Evolutionary conservation across 2,329 filamentous ascomycete genomes (phyloP).

Genomic region (Sarocladiaceae sp.): DNA sequence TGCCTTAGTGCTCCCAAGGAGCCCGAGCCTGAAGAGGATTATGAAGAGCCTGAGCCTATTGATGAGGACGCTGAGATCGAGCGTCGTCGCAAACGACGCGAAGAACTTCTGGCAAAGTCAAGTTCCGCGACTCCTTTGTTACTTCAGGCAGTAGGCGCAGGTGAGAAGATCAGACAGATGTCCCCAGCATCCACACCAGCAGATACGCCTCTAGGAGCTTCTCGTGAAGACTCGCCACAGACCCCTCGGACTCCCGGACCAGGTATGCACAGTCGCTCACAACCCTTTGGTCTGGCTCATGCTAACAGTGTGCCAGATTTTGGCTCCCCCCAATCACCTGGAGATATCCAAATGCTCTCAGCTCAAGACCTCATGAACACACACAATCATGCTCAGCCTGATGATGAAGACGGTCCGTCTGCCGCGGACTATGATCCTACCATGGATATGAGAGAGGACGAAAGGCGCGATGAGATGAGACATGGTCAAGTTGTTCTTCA

Average conservation of each 20-base stretch:
- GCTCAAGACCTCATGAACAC: slow-evolving; percentile 65
- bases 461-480: slow-evolving; percentile 63
- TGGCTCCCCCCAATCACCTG: slow-evolving; percentile 38
- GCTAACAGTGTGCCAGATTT: slow-evolving; percentile 27
- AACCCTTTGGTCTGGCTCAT: background rate
- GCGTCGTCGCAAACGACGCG: slow-evolving; percentile 76
- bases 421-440: slow-evolving; percentile 91
- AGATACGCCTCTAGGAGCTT: slow-evolving; percentile 23
- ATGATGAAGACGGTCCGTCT: slow-evolving; percentile 70
- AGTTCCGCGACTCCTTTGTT: slow-evolving; percentile 69
- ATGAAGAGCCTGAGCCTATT: slow-evolving; percentile 54
- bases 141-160: slow-evolving; percentile 67
- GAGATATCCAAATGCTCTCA: slow-evolving; percentile 58
- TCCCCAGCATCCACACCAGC: slow-evolving; percentile 48
- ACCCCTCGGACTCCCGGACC: slow-evolving; percentile 45
- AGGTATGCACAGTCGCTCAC: slow-evolving; percentile 30
- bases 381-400: slow-evolving; percentile 37
- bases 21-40: slow-evolving; percentile 37
- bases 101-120: slow-evolving; percentile 81
- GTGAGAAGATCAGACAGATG: slow-evolving; percentile 48
- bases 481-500: slow-evolving; percentile 51
- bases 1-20: slow-evolving; percentile 15
- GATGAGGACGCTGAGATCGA: slow-evolving; percentile 83
- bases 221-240: slow-evolving; percentile 24
- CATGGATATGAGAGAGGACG: slow-evolving; percentile 82